Base-by-base conservation (phyloP, 805 yeast genomes). In the Nakazawaea pomicola region DNA sequence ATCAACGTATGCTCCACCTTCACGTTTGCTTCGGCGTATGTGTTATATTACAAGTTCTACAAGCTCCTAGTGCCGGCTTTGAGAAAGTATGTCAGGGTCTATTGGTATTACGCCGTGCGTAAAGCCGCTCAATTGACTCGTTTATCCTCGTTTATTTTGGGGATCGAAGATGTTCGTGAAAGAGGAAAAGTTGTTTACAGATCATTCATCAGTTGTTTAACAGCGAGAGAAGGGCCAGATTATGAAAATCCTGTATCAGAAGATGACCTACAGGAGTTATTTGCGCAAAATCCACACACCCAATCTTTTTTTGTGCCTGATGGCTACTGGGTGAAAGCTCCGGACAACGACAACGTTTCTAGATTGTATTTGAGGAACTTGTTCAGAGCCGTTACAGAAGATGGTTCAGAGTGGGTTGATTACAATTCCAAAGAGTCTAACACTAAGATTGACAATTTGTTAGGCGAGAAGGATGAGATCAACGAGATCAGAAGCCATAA, bases 281-380 rank as follows among this genome's bases (percentile, higher is more conserved):
- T 80, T 50, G 53, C 57, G 9, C 62, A 61, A 3, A 59, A 74
- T 42, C 61, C 69, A 0, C 48, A 54, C 1, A 58, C 68, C 0
- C 63, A 62, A 28, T 78, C 83, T 0, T 78, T 76, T 36, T 83
- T 83, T 54, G 78, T 86, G 6, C 90, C 90, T 0, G 83, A 86
- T 57, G 99, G 99, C 3, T 65, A 68, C 35, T 83, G 76, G 52
- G 77, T 90, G 25, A 76, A 98, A 43, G 99, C 89, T 1, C 99
- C 99, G 1, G 82, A 78, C 44, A 75, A 75, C 48, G 97, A 90
- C 55, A 80, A 80, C 12, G 79, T 83, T 16, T 76, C 91, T 0
- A 65, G 88, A 43, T 73, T 72, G 36, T 78, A 70, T 48, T 74
- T 80, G 24, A 77, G 75, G 49, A 72, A 75, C 35, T 61, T 89